phyloP scores from a whole-genome alignment of 169 alveolate species.

The Plasmodium knowlesi region DNA sequence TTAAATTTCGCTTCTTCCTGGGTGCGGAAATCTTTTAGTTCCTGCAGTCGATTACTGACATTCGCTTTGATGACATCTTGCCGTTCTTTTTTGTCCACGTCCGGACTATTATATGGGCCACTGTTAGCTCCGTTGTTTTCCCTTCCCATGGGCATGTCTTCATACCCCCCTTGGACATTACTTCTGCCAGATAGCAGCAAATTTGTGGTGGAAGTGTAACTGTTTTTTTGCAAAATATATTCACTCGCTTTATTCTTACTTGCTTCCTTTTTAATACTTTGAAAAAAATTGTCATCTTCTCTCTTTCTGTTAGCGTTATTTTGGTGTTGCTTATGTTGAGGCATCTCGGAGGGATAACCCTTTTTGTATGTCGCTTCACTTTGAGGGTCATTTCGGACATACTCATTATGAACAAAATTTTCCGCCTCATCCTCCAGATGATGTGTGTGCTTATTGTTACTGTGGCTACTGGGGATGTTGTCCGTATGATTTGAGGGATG shows the following conservation, averaged over 20 bases:
- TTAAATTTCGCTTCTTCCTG: conserved; percentile 58
- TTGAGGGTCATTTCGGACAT: not conserved
- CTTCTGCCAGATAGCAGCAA: not conserved
- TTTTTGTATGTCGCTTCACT: conserved; percentile 15
- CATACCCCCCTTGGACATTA: not conserved
- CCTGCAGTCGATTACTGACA: conserved; percentile 45
- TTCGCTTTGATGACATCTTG: conserved; percentile 10
- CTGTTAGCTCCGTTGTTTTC: not conserved
- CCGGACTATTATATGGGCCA: not conserved
- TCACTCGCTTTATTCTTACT: not conserved
- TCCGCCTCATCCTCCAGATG: not conserved
- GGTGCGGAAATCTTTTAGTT: conserved; percentile 36
- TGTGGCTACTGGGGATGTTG: not conserved
- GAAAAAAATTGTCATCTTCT: not conserved
- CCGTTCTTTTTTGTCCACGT: not conserved
- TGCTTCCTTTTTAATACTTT: conserved; percentile 2
- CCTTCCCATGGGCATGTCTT: not conserved
- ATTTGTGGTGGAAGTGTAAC: not conserved
- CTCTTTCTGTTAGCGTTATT: not conserved
- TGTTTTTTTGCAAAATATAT: conserved; percentile 1
- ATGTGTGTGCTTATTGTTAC: not conserved
- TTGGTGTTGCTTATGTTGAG: not conserved
- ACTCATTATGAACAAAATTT: not conserved
- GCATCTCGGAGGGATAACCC: not conserved
- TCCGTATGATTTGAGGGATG: conserved; percentile 2